phyloP scores from a whole-genome alignment of 2,329 filamentous ascomycete genomes.

The Knoxdaviesia proteae region DNA sequence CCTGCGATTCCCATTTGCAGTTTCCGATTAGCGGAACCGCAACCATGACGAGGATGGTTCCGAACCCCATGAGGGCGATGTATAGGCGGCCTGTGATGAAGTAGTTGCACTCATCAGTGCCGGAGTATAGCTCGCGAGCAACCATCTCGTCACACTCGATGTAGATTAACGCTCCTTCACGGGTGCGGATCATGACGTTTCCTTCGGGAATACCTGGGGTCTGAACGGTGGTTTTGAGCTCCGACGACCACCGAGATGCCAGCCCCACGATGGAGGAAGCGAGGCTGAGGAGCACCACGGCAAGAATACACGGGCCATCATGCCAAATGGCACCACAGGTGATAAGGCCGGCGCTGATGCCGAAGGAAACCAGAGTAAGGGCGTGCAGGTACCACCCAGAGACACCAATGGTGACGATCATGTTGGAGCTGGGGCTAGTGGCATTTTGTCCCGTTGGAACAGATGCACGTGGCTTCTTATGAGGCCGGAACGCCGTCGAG shows the following conservation, averaged over 20 bases:
- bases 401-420: constrained; percentile 15
- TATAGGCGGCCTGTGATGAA: constrained; percentile 24
- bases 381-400: constrained; percentile 18
- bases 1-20: constrained; percentile 38
- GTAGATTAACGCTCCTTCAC: constrained; percentile 37
- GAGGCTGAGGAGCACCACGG: constrained; percentile 28
- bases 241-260: constrained; percentile 35
- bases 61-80: constrained; percentile 31
- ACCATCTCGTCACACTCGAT: constrained; percentile 37
- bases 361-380: constrained; percentile 27
- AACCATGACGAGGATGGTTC: constrained; percentile 39
- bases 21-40: constrained; percentile 40
- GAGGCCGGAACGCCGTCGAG: not conserved
- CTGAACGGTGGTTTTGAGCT: constrained; percentile 28
- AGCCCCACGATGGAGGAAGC: constrained; percentile 32
- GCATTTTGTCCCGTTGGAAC: too few species aligned
- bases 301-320: constrained; percentile 16
- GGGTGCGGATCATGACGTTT: constrained; percentile 40
- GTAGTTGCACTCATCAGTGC: constrained; percentile 39
- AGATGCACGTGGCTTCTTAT: not conserved
- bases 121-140: constrained; percentile 39
- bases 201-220: constrained; percentile 27
- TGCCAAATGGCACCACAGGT: constrained; percentile 16
- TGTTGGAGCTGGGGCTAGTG: constrained; percentile 9
- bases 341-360: constrained; percentile 25